Evolutionary conservation across 2,329 filamentous ascomycete species (phyloP).

Genomic region (Pseudocercospora ulei): DNA sequence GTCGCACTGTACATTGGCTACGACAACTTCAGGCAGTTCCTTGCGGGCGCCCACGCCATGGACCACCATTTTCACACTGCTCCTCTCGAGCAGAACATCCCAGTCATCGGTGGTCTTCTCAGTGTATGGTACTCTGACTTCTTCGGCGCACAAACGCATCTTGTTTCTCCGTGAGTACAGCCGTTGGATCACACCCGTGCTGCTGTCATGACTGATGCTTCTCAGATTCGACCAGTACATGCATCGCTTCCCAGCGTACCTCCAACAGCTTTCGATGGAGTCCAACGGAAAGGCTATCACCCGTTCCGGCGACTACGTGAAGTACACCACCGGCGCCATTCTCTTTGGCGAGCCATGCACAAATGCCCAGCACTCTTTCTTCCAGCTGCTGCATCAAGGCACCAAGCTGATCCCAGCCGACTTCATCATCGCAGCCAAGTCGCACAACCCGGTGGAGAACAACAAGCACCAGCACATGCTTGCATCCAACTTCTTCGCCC

Average conservation of each 20-base stretch:
- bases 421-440: constrained; percentile 93
- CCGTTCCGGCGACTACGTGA: constrained; percentile 74
- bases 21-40: constrained; percentile 96
- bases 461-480: constrained; percentile 97
- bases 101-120: constrained; percentile 77
- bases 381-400: constrained; percentile 97
- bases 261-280: constrained; percentile 99
- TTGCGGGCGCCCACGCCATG: constrained; percentile 90
- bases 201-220: constrained; percentile 20
- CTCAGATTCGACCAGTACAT: constrained; percentile 92
- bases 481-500: constrained; percentile 82
- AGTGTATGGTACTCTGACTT: constrained; percentile 99
- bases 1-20: constrained; percentile 91
- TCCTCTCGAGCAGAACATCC: constrained; percentile 89
- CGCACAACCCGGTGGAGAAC: constrained; percentile 86
- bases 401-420: constrained; percentile 98
- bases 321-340: constrained; percentile 94
- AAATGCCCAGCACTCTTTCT: constrained; percentile 99
- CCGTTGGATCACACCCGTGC: constrained; percentile 7
- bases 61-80: constrained; percentile 94
- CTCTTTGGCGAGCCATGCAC: constrained; percentile 97
- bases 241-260: constrained; percentile 96
- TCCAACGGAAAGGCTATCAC: constrained; percentile 98
- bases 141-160: constrained; percentile 94
- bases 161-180: constrained; percentile 76